A percentile compares a stretch with the other conserved stretches of the same genome.
phyloP scores from a whole-genome alignment of 805 yeast species.

The Candida quercuum region DNA sequence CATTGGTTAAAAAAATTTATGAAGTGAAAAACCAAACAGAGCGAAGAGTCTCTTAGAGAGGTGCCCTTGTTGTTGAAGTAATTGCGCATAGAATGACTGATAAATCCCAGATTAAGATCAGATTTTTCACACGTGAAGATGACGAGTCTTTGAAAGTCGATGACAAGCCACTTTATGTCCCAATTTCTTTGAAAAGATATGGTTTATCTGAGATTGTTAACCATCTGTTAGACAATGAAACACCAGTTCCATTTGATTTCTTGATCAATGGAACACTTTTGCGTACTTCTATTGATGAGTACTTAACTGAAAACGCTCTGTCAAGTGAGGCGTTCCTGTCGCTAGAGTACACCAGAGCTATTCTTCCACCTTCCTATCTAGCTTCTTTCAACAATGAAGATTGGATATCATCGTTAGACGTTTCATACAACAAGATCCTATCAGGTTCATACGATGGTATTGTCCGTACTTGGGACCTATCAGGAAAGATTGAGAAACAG shows the following conservation, averaged over 20 bases:
- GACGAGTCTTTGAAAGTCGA: constrained; percentile 70
- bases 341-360: constrained; percentile 87
- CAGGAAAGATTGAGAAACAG: constrained; percentile 77
- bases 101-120: constrained; percentile 70
- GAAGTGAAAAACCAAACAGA: too few species aligned
- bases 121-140: constrained; percentile 81
- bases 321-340: constrained; percentile 76
- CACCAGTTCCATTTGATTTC: constrained; percentile 88
- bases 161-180: constrained; percentile 84
- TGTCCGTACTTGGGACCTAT: constrained; percentile 80
- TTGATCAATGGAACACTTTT: constrained; percentile 79
- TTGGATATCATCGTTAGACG: constrained; percentile 77
- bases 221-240: constrained; percentile 61
- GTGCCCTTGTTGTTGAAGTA: background rate
- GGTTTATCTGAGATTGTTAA: constrained; percentile 95
- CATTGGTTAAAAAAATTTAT: constrained; percentile 1
- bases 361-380: constrained; percentile 88
- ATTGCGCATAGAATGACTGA: constrained; percentile 16
- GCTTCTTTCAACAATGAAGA: constrained; percentile 90
- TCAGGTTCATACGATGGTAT: constrained; percentile 95
- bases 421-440: constrained; percentile 46
- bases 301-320: constrained; percentile 68
- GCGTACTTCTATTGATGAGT: constrained; percentile 74
- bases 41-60: background rate
- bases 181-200: constrained; percentile 77